These are phyloP conservation scores for Eutreptiella sp. DNA, from an alignment of 208 protist species.

Conservation along the genomic window DNA sequence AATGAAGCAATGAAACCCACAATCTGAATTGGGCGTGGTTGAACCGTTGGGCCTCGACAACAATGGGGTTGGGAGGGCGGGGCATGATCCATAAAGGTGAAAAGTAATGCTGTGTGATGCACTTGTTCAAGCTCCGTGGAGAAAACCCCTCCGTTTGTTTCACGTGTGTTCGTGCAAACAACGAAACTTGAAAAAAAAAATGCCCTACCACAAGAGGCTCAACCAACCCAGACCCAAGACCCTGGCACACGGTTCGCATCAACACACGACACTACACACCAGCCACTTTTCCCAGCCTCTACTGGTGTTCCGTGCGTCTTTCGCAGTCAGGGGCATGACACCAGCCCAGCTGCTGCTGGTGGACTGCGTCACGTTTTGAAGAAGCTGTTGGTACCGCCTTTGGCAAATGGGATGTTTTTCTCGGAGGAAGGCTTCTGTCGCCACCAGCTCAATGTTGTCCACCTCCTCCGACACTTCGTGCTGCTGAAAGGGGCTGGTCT, in stretches of 20 bases:
- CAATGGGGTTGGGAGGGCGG: too few relatives aligned
- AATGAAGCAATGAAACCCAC: too few relatives aligned
- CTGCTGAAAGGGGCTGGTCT: conserved; percentile 42
- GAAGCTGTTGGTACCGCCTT: conserved; percentile 38
- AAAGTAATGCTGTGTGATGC: too few relatives aligned
- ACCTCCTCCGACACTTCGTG: conserved; percentile 54
- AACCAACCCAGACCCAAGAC: neutral
- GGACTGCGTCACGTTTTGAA: conserved; percentile 55
- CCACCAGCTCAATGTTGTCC: conserved; percentile 37
- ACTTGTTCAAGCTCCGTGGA: too few relatives aligned
- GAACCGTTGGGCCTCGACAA: too few relatives aligned
- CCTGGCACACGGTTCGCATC: conserved; percentile 11
- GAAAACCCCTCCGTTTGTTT: too few relatives aligned
- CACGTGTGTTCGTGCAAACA: too few relatives aligned
- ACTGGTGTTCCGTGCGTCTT: conserved; percentile 54
- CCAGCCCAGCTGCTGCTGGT: conserved; percentile 32
- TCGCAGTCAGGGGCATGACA: conserved; percentile 38
- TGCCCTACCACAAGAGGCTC: neutral
- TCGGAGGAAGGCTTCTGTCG: conserved; percentile 35
- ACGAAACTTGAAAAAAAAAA: too few relatives aligned
- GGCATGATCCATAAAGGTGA: too few relatives aligned
- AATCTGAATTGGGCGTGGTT: too few relatives aligned
- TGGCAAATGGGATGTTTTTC: conserved; percentile 45
- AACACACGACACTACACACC: conserved; percentile 55
- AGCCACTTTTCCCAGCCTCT: conserved; percentile 51